phyloP scores from a whole-genome alignment of 2,329 filamentous ascomycete genomes.

The Colletotrichum sp. region DNA sequence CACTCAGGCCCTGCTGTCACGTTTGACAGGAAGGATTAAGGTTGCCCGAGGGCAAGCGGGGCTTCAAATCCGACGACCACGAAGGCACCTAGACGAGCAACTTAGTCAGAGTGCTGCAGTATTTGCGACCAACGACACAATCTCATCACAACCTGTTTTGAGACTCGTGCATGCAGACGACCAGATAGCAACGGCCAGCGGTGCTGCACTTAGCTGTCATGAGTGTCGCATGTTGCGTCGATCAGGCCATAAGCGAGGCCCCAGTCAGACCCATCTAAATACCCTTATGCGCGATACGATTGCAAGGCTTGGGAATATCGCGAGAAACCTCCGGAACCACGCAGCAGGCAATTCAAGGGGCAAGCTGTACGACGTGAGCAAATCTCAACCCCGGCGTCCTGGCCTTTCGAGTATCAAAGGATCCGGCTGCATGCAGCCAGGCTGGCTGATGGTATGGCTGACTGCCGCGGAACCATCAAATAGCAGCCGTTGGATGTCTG shows the following conservation, averaged over 20 bases:
- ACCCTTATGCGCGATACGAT: neutral
- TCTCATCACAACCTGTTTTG: neutral
- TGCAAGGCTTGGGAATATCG: neutral
- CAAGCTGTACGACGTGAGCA: neutral
- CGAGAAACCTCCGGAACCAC: neutral
- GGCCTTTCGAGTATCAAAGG: neutral
- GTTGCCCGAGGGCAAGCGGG: neutral
- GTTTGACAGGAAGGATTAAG: neutral
- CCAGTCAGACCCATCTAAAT: neutral
- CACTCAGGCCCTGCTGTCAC: neutral
- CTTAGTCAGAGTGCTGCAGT: neutral
- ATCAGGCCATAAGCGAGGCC: neutral
- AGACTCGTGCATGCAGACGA: neutral
- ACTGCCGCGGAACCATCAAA: neutral
- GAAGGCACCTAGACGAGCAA: neutral
- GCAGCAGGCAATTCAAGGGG: neutral
- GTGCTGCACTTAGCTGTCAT: neutral
- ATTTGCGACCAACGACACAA: neutral
- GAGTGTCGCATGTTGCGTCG: neutral
- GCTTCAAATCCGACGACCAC: neutral
- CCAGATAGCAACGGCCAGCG: neutral
- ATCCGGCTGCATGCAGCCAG: neutral
- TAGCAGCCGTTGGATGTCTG: neutral
- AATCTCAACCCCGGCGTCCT: neutral
- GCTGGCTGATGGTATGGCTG: neutral